phyloP scores from a whole-genome alignment of 2,329 filamentous ascomycete species.

The Sclerotinia minor region DNA sequence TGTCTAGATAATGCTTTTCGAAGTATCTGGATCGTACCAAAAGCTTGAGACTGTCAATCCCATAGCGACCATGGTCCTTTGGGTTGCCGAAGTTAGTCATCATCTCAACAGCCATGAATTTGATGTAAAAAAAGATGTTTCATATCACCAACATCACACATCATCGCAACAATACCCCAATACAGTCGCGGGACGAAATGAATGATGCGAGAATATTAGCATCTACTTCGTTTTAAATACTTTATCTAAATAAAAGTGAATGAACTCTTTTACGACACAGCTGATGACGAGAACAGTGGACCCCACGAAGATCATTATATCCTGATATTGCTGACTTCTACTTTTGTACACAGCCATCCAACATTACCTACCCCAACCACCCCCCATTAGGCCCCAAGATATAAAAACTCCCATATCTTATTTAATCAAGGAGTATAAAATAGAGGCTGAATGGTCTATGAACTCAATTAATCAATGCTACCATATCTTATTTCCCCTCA shows the following conservation, averaged over 20 bases:
- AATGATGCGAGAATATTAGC: not conserved
- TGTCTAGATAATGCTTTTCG: not conserved
- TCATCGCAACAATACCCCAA: not conserved
- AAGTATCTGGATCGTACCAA: not conserved
- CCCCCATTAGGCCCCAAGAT: not conserved
- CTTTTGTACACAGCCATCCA: not conserved
- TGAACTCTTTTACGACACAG: not conserved
- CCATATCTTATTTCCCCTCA: not conserved
- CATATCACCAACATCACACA: too few species aligned
- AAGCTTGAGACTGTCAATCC: too few species aligned
- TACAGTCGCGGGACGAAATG: not conserved
- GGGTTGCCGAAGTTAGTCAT: not conserved
- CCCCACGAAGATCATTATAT: constrained; percentile 9
- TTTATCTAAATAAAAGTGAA: not conserved
- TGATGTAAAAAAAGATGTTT: not conserved
- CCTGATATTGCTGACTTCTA: not conserved
- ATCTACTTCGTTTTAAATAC: not conserved
- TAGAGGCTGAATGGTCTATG: not conserved
- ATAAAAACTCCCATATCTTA: not conserved
- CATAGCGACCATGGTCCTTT: too few species aligned
- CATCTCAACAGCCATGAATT: not conserved
- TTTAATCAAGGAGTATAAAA: not conserved
- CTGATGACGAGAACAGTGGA: not conserved
- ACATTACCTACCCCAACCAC: not conserved
- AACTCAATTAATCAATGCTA: not conserved